phyloP scores from a whole-genome alignment of 495 filamentous ascomycete species.

The Penicillium chermesinum region DNA sequence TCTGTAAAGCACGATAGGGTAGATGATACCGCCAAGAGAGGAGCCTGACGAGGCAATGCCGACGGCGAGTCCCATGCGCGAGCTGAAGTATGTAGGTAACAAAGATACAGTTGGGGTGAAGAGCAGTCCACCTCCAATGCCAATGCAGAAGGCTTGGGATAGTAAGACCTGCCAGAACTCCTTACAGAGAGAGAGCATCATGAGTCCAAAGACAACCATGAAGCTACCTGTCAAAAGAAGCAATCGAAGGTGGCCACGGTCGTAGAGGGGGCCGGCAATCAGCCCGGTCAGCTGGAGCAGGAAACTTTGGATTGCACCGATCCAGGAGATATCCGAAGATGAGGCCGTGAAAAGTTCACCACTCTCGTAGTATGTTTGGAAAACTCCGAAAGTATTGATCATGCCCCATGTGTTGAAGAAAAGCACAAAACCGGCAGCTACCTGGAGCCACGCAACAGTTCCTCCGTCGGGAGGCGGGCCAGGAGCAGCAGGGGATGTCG shows the following conservation, averaged over 20 bases:
- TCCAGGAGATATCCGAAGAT: constrained; percentile 44
- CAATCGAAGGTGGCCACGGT: constrained; percentile 39
- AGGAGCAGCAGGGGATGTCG: too few species aligned
- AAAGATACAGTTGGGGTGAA: constrained; percentile 32
- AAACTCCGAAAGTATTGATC: constrained; percentile 49
- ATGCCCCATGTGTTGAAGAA: too few species aligned
- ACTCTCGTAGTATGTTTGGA: constrained; percentile 45
- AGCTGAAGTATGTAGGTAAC: constrained; percentile 31
- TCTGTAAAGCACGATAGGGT: background rate
- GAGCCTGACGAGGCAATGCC: constrained; percentile 31
- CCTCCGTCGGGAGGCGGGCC: too few species aligned
- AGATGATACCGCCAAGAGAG: background rate
- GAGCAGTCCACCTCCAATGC: constrained; percentile 28
- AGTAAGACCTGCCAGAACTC: constrained; percentile 27
- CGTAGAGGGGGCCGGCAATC: constrained; percentile 53
- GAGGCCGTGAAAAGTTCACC: constrained; percentile 21
- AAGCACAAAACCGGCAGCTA: too few species aligned
- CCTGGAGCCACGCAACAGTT: too few species aligned
- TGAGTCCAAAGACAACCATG: constrained; percentile 20
- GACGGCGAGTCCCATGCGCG: constrained; percentile 26
- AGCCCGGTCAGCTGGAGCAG: constrained; percentile 49
- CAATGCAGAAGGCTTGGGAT: constrained; percentile 27
- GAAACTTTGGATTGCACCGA: constrained; percentile 49
- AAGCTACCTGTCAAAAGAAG: constrained; percentile 2
- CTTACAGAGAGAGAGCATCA: constrained; percentile 34